Evolutionary conservation across 371 early-diverging fungal genomes (phyloP).

Genomic region (Lichtheimia hyalospora): DNA sequence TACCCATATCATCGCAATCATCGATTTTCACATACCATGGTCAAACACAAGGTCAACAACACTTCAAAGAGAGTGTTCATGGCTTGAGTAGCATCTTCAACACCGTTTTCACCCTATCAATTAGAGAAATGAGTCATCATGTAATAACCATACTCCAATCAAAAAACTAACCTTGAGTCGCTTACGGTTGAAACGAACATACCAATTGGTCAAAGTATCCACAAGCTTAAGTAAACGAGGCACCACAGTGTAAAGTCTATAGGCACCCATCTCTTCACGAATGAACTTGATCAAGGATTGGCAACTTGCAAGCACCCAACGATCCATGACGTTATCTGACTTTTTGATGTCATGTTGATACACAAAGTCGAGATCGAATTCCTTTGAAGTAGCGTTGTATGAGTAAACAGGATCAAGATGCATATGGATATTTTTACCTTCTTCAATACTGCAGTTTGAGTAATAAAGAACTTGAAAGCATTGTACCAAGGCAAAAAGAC

Average conservation of each 20-base stretch:
- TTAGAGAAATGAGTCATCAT: too few species aligned
- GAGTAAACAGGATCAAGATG: too few species aligned
- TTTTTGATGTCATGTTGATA: slow-evolving; percentile 71
- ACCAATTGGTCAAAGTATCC: slow-evolving; percentile 99
- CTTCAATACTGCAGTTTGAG: slow-evolving; percentile 87
- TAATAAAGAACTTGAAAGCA: slow-evolving; percentile 95
- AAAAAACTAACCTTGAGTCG: slow-evolving; percentile 72
- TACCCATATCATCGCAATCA: neutral
- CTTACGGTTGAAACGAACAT: slow-evolving; percentile 99
- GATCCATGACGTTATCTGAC: slow-evolving; percentile 94
- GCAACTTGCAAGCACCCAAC: slow-evolving; percentile 95
- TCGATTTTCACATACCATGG: slow-evolving; percentile 64
- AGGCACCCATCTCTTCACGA: slow-evolving; percentile 91
- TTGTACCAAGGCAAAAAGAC: slow-evolving; percentile 99
- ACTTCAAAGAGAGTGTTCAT: slow-evolving; percentile 95
- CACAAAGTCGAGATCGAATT: slow-evolving; percentile 75
- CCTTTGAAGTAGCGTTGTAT: slow-evolving; percentile 23
- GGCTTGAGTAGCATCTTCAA: slow-evolving; percentile 82
- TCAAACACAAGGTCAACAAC: slow-evolving; percentile 86
- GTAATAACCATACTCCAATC: too few species aligned
- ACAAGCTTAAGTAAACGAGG: slow-evolving; percentile 90
- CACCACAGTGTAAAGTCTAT: slow-evolving; percentile 97
- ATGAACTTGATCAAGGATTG: slow-evolving; percentile 93
- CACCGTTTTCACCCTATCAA: slow-evolving; percentile 77
- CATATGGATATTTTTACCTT: slow-evolving; percentile 41